Evolutionary conservation across 78 protist genomes (phyloP), one percentile per base, ranked within the genome.

Genomic region (Speleostelium caveatum): DNA sequence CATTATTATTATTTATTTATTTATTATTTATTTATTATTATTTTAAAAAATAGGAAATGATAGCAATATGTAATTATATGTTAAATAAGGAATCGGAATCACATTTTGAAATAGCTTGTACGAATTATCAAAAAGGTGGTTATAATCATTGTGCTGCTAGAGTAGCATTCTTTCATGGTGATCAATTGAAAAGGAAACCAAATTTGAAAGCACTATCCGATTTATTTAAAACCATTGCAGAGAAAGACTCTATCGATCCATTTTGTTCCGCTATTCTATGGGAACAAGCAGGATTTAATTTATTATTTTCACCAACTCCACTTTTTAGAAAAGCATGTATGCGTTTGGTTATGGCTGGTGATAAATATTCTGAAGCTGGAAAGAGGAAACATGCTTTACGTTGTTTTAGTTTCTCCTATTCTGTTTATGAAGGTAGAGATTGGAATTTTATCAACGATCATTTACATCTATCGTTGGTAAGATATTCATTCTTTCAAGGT

Each of bases 401-500:
- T 7, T 83, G 91, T 58, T 83, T 59, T 16, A 59, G 79, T n/a
- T 83, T 83, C 56, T 53, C 91, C 0, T 83, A 83, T 45, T 55
- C 67, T 21, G 79, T 69, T 7, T 83, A 83, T 33, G 91, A 83
- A 49, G 77, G 91, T 69, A 49, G 91, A 17, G 91, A 83, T 45
- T 83, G 91, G 91, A 83, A 69, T 53, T 56, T 41, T 24, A 83
- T 83, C 12, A 79, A 83, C 39, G 91, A 83, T 41, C 91, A 83
- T 83, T 66, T 83, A 8, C 91, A 83, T 59, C 33, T 83, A 14
- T 69, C 91, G 6, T 69, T 83, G 72, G 91, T 83, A 16, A 16
- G 91, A 19, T 83, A 83, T 53, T 83, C 91, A 12, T 83, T 83
- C 59, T 83, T 83, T 56, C 91, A 83, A 45, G 91, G 91, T 39